These are phyloP conservation scores for Bisporella sp. DNA, from an alignment of 2,329 filamentous ascomycete genomes.

Conservation along the genomic window DNA sequence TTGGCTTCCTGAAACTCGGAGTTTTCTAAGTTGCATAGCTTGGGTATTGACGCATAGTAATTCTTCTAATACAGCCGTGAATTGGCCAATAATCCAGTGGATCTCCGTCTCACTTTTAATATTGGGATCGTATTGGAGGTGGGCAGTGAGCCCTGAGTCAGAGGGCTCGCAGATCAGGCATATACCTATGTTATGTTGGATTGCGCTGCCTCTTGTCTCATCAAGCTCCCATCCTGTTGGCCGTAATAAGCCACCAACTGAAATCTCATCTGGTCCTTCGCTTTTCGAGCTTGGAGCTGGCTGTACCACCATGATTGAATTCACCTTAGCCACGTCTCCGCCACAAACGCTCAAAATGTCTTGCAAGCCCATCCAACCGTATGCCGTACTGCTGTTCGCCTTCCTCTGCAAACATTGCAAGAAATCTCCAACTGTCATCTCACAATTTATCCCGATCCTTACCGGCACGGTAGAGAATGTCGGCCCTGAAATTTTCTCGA, in stretches of 20 bases:
- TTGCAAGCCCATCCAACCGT: neutral
- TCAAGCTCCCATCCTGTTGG: too few species aligned
- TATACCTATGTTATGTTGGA: too few species aligned
- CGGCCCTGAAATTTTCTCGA: conserved; percentile 27
- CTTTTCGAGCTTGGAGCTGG: neutral
- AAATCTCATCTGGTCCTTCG: too few species aligned
- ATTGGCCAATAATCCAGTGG: too few species aligned
- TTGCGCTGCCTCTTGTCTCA: too few species aligned
- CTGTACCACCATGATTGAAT: neutral
- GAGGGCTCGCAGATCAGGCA: too few species aligned
- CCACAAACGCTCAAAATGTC: neutral
- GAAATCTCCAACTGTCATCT: neutral
- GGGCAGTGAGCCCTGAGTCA: too few species aligned
- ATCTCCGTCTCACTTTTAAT: too few species aligned
- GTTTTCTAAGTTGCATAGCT: neutral
- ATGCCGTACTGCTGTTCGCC: neutral
- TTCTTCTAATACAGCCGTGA: too few species aligned
- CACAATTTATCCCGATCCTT: neutral
- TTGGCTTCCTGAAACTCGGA: neutral
- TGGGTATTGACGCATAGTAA: too few species aligned
- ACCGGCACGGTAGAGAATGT: conserved; percentile 2
- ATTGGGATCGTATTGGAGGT: too few species aligned
- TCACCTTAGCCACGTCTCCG: neutral
- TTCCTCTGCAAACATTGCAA: neutral
- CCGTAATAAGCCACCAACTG: too few species aligned